Conservation (phyloP, 2,329 filamentous ascomycete genomes). For the Sarocladium brachiariae region DNA sequence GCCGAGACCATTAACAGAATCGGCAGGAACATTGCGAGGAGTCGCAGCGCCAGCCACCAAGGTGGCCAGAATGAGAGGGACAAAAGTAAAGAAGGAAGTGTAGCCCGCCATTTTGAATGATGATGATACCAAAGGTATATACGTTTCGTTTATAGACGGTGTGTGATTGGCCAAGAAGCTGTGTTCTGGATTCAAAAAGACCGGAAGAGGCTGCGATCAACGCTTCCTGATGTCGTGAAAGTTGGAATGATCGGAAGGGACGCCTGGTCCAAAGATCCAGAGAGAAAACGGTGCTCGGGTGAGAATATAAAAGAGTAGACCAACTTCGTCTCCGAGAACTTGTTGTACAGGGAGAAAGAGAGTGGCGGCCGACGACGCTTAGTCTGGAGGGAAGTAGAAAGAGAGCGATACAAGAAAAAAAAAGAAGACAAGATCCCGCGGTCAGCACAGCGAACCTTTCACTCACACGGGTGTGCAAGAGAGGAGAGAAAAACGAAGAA, state of each 20-base stretch:
- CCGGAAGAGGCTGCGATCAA: slow-evolving; percentile 16
- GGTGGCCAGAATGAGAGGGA: slow-evolving; percentile 22
- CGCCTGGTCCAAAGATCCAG: slow-evolving; percentile 7
- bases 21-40: slow-evolving; percentile 6
- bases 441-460: slow-evolving; percentile 2
- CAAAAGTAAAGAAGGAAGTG: slow-evolving; percentile 18
- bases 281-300: neutral
- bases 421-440: neutral
- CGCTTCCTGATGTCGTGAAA: slow-evolving; percentile 5
- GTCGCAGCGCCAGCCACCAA: slow-evolving; percentile 17
- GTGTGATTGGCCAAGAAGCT: too few species aligned
- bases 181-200: slow-evolving; percentile 15
- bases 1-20: slow-evolving; percentile 24
- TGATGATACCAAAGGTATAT: neutral
- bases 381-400: slow-evolving; percentile 4
- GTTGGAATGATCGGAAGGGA: slow-evolving; percentile 3
- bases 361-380: neutral
- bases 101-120: slow-evolving; percentile 19
- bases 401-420: neutral
- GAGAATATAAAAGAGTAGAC: neutral
- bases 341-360: neutral
- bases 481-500: slow-evolving; percentile 9
- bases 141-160: too few species aligned
- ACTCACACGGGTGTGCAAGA: neutral
- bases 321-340: neutral